phyloP scores from a whole-genome alignment of 441 rosid genomes.

The Populus hybrid region DNA sequence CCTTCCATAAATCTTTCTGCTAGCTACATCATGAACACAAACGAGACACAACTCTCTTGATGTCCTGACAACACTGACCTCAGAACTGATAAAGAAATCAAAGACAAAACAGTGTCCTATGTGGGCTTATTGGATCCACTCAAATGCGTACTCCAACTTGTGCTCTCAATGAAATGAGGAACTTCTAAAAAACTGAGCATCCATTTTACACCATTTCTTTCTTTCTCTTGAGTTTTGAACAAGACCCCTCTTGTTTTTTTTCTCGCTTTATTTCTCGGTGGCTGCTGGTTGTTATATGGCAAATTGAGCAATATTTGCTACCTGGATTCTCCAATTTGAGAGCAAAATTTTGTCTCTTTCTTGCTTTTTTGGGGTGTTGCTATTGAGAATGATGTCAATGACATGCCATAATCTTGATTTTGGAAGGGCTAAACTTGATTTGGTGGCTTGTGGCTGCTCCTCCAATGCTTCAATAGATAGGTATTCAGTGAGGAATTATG shows the following conservation, averaged over 20 bases:
- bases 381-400: conserved; percentile 57
- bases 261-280: not conserved
- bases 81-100: conserved; percentile 24
- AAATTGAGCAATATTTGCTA: conserved; percentile 12
- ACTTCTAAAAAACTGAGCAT: not conserved
- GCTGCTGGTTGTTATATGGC: conserved; percentile 14
- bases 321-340: conserved; percentile 22
- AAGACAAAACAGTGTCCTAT: conserved; percentile 13
- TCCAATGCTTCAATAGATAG: conserved; percentile 48
- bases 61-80: conserved; percentile 10
- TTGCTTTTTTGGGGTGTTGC: conserved; percentile 15
- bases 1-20: not conserved
- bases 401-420: conserved; percentile 65
- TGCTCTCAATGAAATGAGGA: not conserved
- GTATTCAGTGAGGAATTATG: conserved; percentile 33
- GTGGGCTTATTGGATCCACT: conserved; percentile 60
- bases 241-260: conserved; percentile 3
- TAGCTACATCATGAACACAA: not conserved
- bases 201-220: conserved; percentile 15
- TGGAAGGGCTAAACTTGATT: conserved; percentile 59
- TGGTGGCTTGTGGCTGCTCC: conserved; percentile 63
- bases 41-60: not conserved
- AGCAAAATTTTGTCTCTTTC: not conserved
- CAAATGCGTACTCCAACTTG: conserved; percentile 23
- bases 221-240: conserved; percentile 14